A percentile compares a stretch with the other conserved stretches of the same genome.
These are phyloP conservation scores for Gorgonomyces haynaldii DNA, from an alignment of 192 early-diverging fungal species.

Conservation along the genomic window DNA sequence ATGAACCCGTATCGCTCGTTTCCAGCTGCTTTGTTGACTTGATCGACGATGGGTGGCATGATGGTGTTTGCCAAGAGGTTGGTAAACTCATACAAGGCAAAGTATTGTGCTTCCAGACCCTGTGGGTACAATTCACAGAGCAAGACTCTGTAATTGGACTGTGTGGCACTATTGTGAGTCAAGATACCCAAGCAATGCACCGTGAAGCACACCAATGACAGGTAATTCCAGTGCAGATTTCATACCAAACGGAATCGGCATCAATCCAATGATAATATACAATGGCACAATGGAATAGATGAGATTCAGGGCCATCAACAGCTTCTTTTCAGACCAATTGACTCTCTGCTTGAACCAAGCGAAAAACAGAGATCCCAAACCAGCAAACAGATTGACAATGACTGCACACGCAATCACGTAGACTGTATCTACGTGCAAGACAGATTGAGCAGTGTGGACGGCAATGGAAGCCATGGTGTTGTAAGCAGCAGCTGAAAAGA, in stretches of 20 bases:
- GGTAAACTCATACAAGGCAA: too few species aligned
- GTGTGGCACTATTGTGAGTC: too few species aligned
- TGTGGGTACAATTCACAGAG: too few species aligned
- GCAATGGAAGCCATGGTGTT: too few species aligned
- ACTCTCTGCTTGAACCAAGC: constrained; percentile 36
- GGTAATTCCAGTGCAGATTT: background rate
- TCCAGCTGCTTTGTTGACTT: too few species aligned
- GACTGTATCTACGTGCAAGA: constrained; percentile 33
- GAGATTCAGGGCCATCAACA: constrained; percentile 33
- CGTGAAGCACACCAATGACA: background rate
- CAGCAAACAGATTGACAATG: constrained; percentile 39
- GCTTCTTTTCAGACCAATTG: constrained; percentile 32
- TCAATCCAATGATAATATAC: constrained; percentile 51
- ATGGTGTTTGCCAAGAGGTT: too few species aligned
- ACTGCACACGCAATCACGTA: constrained; percentile 45
- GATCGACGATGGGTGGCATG: too few species aligned
- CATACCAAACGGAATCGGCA: constrained; percentile 11
- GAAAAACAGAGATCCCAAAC: constrained; percentile 44
- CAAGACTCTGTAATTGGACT: too few species aligned
- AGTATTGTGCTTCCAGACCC: too few species aligned
- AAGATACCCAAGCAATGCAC: too few species aligned
- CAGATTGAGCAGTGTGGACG: constrained; percentile 41
- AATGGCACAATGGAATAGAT: constrained; percentile 39
- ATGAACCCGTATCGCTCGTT: too few species aligned
- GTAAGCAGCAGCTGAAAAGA: constrained; percentile 53